Base-by-base conservation (phyloP, 2,329 filamentous ascomycete species). In the Ascochyta rabiei region DNA sequence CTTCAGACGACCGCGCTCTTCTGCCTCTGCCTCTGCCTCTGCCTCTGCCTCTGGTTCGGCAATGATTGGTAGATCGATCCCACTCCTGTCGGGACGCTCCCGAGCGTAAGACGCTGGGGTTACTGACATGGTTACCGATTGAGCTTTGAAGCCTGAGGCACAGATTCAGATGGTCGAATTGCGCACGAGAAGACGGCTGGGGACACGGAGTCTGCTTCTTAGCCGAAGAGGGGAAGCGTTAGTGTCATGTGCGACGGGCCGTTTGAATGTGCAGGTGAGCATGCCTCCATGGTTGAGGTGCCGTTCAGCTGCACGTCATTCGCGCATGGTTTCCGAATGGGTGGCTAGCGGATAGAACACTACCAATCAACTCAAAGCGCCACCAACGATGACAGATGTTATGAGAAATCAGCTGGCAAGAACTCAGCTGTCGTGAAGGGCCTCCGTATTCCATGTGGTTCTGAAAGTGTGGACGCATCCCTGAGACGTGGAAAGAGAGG, bases 1-100 rank as follows among this genome's bases (percentile, higher is more conserved):
- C 51, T 73, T 72, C 21, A 71, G 63, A 30, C 70, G 69, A 24
- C 70, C 70, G n/a, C 70, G 68, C 31, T 70, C 67, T 48, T 71
- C 61, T 28, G 58, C 55, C 23, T 67, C 65, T 41, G 44, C 53
- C 13, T 63, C 74, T 57, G 81, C 67, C 13, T 63, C 74, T 57
- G 81, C 67, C 23, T 67, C 65, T 41, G 44, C 53, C 15, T 63
- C 74, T 57, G 81, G 30, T 21, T 55, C 52, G 24, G 47, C 37
- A 9, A 50, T 38, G 7, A 26, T 44, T 3, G 52, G 30, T n/a
- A 38, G 45, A n/a, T 21, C 28, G 12, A 50, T 0, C 19, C 34
- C 23, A 31, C 6, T 37, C 6, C n/a, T 46, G 35, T 42, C 41
- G 18, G 41, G 23, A 26, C 15, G 30, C 15, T 46, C 52, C 15